Evolutionary conservation across 2,329 filamentous ascomycete genomes (phyloP), one percentile per base, ranked within the genome.

Genomic region (Macroventuria anomochaeta): DNA sequence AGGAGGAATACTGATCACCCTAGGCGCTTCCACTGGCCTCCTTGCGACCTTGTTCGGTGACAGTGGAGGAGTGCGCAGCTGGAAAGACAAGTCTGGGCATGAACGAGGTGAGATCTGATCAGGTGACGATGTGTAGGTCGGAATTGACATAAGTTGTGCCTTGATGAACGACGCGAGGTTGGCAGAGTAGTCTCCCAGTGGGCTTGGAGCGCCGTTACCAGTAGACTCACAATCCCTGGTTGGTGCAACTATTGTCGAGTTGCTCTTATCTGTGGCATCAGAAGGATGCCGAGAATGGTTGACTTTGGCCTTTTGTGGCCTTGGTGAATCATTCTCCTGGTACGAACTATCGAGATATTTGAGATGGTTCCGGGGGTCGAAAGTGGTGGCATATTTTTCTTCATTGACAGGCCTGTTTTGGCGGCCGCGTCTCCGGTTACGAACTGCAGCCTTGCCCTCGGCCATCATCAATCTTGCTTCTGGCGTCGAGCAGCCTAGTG

Each of bases 91-190:
- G 18, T 73, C 69, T 25, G 71, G 69, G 54, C 70, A 73, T 17
- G 72, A 73, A 12, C 57, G 58, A 15, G 69, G 69, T 13, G 62
- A 70, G 26, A 55, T 54, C 10, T 52, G 29, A 5, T 51, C 26
- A 34, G 60, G 51, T 7, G 66, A 64, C n/a, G 57, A 62, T 31
- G 62, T 54, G 52, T 73, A 72, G 4, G 72, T 67, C 3, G 71
- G 67, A 49, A 75, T 73, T 1, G 70, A 72, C 23, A 61, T 63
- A 12, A 75, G 59, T 29, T 72, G 71, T 15, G 63, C 56, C 48
- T 70, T 68, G 42, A 73, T 72, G 52, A 75, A 75, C 13, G 64
- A 63, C n/a, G 72, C 70, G 13, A 75, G 64, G 31, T 71, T 70
- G 33, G 71, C 70, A 20, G 72, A 73, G 46, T 75, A 75, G 49